Evolutionary conservation across 371 early-diverging fungal genomes (phyloP), one percentile per base, ranked within the genome.

Genomic region (Mucor irregularis): DNA sequence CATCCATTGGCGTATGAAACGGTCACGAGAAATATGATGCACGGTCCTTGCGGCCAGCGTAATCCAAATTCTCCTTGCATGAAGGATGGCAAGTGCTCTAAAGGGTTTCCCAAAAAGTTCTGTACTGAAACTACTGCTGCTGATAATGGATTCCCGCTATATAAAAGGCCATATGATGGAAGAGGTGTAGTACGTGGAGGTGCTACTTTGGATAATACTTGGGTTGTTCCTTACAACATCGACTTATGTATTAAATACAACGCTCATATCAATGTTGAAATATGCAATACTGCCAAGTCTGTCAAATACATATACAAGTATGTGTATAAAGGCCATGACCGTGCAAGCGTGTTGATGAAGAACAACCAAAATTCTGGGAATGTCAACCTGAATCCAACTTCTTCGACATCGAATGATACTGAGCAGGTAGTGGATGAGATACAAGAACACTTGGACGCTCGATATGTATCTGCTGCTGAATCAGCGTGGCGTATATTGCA

Each of bases 231-330:
- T 0, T 47, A 73, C 24, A 77, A 56, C 10, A 16, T 25, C 11
- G 29, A 37, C n/a, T 21, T 56, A 4, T 17, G 21, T 4, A 53
- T 62, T 2, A 73, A 69, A 48, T 69, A 67, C 49, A 38, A 62
- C 43, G 57, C 64, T 0, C 64, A 69, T 25, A 69, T 67, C 25
- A 69, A 73, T 33, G 61, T 73, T 1, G 63, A 73, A 40, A 52
- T 67, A 9, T 50, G 50, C 31, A 26, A 14, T 1, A 26, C 55
- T 3, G 47, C 71, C 25, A 10, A 31, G 1, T 48, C 67, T 0
- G 52, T 74, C 9, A 78, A 72, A 42, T 78, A 74, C 40, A 28
- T 74, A 5, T 71, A 61, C 61, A 77, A 71, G 40, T 77, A 73
- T 45, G 40, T 56, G 1, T 62, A 63, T 51, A 74, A 68, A 33